phyloP scores from a whole-genome alignment of 106 monocot species.

The Dactylorhiza incarnata region DNA sequence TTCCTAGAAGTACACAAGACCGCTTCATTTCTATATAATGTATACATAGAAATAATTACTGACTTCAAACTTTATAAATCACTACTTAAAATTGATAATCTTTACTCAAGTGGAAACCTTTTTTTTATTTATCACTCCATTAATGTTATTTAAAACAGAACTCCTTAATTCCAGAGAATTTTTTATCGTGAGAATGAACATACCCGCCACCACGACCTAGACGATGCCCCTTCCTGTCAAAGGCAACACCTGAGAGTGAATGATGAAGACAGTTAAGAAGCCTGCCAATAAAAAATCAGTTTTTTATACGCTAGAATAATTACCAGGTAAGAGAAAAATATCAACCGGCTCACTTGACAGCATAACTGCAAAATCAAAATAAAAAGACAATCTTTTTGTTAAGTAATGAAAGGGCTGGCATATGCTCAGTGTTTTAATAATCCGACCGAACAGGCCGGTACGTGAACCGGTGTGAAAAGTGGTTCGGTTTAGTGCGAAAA shows the following conservation, averaged over 20 bases:
- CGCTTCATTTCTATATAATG: too few relatives aligned
- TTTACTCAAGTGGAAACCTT: too few relatives aligned
- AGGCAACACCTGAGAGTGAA: conserved; percentile 53
- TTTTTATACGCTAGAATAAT: conserved; percentile 2
- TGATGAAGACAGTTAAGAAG: conserved; percentile 7
- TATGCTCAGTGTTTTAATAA: too few relatives aligned
- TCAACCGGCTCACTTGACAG: conserved; percentile 62
- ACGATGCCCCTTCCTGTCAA: conserved; percentile 61
- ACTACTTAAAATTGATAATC: too few relatives aligned
- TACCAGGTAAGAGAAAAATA: conserved; percentile 73
- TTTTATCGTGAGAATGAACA: not conserved
- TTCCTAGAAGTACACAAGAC: too few relatives aligned
- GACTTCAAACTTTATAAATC: too few relatives aligned
- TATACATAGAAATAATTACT: too few relatives aligned
- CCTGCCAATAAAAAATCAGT: not conserved
- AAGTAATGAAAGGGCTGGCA: too few relatives aligned
- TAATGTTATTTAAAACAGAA: not conserved
- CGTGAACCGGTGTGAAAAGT: too few relatives aligned
- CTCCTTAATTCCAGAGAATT: not conserved
- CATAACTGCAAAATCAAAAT: conserved; percentile 41
- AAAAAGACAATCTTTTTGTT: not conserved
- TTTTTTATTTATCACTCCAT: not conserved
- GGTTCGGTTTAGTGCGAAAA: too few relatives aligned
- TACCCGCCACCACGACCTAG: conserved; percentile 92
- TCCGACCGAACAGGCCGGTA: too few relatives aligned